Evolutionary conservation across 2,329 filamentous ascomycete species (phyloP).

Genomic region (Pseudopithomyces chartarum): DNA sequence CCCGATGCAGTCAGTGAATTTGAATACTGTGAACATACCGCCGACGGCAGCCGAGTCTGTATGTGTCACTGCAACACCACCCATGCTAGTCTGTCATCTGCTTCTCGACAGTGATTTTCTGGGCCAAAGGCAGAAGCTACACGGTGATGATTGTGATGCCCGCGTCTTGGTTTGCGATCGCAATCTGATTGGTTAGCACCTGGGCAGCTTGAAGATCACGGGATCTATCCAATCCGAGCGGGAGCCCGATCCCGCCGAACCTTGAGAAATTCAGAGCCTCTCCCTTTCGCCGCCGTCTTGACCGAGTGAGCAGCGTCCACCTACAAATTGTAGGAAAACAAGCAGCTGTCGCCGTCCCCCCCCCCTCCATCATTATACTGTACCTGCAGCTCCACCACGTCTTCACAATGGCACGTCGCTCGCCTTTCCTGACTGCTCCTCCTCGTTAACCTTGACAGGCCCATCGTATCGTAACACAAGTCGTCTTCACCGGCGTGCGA

Average conservation of each 20-base stretch:
- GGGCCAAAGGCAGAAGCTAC: neutral
- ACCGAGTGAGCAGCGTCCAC: conserved; percentile 18
- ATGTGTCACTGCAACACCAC: too few species aligned
- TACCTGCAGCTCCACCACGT: neutral
- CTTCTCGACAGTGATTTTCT: too few species aligned
- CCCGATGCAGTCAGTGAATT: too few species aligned
- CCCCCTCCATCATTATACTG: neutral
- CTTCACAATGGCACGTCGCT: conserved; percentile 32
- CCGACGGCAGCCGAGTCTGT: too few species aligned
- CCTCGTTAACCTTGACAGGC: conserved; percentile 62
- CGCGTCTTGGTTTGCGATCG: conserved; percentile 33
- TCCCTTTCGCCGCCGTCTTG: conserved; percentile 16
- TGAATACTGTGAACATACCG: too few species aligned
- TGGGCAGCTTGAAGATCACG: conserved; percentile 21
- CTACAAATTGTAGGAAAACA: too few species aligned
- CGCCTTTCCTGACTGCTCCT: neutral
- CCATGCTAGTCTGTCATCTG: neutral
- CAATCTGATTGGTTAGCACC: conserved; percentile 34
- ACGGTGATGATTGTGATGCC: too few species aligned
- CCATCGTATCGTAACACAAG: conserved; percentile 91
- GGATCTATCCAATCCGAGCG: conserved; percentile 14
- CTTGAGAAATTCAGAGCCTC: conserved; percentile 29
- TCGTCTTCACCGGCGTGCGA: conserved; percentile 86
- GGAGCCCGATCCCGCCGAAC: conserved; percentile 26
- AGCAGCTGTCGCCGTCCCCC: neutral